Base-by-base conservation (phyloP, 371 early-diverging fungal species). In the Mortierella sp. region DNA sequence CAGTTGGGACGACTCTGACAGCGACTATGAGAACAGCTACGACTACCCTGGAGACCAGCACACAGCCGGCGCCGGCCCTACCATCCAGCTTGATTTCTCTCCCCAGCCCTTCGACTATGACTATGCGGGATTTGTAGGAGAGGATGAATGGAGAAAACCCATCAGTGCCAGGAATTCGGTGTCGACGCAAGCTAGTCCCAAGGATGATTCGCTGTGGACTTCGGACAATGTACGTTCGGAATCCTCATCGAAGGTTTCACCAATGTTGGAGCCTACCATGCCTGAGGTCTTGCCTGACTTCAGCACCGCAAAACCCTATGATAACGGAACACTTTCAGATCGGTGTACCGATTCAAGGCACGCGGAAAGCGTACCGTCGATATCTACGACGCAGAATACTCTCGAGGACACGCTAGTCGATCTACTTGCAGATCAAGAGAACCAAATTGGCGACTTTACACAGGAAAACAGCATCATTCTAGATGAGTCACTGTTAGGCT, bases 121-220 rank as follows among this genome's bases (percentile, higher is more conserved):
- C 15, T 11, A 37, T 7, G 44, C 47, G 6, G 66, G 66, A 1
- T 66, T 66, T 48, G 53, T 66, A 3, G 42, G 37, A 15, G 66
- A 58, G 24, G 48, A 48, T 6, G 66, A 53, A n/a, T 66, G 66
- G 66, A 52, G 37, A 32, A 58, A 41, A 19, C 66, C 53, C 0
- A 9, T 12, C 19, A 32, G 24, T n/a, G 44, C 9, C 44, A 44
- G 44, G 19, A 44, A 44, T 8, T n/a, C 44, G 7, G 8, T 8
- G 44, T 44, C 44, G 19, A 8, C 19, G 44, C 14, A 39, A 2
- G 39, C 11, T 5, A 24, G 41, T 6, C n/a, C 14, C 0, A 59
- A 28, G 32, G 46, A 7, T 0, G 37, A 32, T n/a, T 12, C 7
- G 21, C 4, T 15, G 8, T 44, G 44, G 44, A 44, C 19, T 19